Evolutionary conservation across 148 eudicot species (phyloP).

Genomic region (Selenicereus undatus): DNA sequence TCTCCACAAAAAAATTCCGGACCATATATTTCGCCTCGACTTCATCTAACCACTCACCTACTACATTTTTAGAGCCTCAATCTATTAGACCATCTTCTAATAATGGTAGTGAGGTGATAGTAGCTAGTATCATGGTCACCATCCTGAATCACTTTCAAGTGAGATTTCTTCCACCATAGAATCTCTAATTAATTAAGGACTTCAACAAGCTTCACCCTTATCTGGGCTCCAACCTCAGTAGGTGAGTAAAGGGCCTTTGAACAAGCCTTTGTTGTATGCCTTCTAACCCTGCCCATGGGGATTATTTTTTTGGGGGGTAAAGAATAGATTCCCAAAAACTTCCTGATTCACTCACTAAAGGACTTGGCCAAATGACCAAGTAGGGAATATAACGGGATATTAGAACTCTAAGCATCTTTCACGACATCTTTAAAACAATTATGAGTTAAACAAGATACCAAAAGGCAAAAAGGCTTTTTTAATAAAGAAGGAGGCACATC

Average conservation of each 20-base stretch:
- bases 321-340: background rate
- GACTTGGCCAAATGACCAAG: background rate
- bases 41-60: background rate
- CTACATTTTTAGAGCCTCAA: too few species aligned
- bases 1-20: background rate
- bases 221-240: background rate
- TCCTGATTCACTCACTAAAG: background rate
- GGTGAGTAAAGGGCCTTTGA: background rate
- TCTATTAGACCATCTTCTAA: background rate
- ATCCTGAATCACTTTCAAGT: background rate
- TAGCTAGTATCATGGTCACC: background rate
- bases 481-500: too few species aligned
- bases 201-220: background rate
- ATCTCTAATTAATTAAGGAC: background rate
- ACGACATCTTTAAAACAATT: background rate
- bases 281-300: background rate
- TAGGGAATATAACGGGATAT: background rate
- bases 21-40: background rate
- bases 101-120: background rate
- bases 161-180: background rate
- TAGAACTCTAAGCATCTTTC: background rate
- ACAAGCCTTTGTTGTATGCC: background rate
- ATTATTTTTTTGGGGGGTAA: background rate
- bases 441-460: background rate
- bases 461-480: background rate